A percentile compares a stretch with the other conserved stretches of the same genome.
These are phyloP conservation scores for Penicillium glabrum DNA, from an alignment of 2,329 filamentous ascomycete species.

Conservation along the genomic window DNA sequence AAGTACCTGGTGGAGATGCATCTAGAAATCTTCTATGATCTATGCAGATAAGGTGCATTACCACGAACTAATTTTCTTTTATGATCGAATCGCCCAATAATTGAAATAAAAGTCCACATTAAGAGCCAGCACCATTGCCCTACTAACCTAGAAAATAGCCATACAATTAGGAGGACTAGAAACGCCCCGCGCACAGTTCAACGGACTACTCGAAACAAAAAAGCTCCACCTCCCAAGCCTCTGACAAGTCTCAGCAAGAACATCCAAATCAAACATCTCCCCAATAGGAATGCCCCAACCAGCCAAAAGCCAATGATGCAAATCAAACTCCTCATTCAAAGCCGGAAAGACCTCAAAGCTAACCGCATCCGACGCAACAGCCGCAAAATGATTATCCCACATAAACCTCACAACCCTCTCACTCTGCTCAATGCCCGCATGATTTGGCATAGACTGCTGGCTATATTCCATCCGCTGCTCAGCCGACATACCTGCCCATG, in stretches of 20 bases:
- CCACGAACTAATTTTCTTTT: too few species aligned
- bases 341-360: conserved; percentile 55
- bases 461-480: conserved; percentile 31
- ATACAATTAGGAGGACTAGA: conserved; percentile 46
- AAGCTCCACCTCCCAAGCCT: conserved; percentile 37
- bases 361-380: conserved; percentile 61
- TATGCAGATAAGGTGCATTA: too few species aligned
- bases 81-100: too few species aligned
- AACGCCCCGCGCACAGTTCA: conserved; percentile 41
- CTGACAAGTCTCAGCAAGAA: conserved; percentile 33
- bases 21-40: too few species aligned
- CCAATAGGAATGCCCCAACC: conserved; percentile 42
- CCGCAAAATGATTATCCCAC: conserved; percentile 60
- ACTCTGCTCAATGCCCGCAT: conserved; percentile 40
- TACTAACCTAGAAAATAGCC: conserved; percentile 37
- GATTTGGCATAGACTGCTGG: conserved; percentile 30
- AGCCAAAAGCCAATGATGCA: conserved; percentile 38
- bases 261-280: conserved; percentile 43
- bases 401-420: conserved; percentile 54
- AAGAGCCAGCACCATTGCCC: too few species aligned
- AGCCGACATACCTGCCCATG: conserved; percentile 33
- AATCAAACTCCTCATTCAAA: conserved; percentile 32
- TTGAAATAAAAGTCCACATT: too few species aligned
- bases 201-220: conserved; percentile 40
- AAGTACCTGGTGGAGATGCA: too few species aligned